These are phyloP conservation scores for Monilinia vaccinii-corymbosi DNA, from an alignment of 2,329 filamentous ascomycete species.

Conservation along the genomic window DNA sequence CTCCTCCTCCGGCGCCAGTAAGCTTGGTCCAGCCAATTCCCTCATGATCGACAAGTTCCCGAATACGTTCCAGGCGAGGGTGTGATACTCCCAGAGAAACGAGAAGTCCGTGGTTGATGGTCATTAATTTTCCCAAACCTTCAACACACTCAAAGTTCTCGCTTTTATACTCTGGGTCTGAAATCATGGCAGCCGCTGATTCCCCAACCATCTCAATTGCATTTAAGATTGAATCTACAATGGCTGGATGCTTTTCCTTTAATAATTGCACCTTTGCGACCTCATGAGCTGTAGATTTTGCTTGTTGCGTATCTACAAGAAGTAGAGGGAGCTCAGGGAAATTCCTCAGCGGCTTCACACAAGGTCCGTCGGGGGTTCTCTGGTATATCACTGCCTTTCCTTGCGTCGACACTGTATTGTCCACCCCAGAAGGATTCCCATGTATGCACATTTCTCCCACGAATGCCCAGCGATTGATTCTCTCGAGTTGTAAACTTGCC, in stretches of 20 bases:
- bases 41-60: conserved; percentile 81
- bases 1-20: conserved; percentile 89
- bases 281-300: conserved; percentile 77
- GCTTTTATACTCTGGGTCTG: conserved; percentile 58
- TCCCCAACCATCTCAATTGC: conserved; percentile 69
- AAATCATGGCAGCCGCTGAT: conserved; percentile 45
- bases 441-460: conserved; percentile 97
- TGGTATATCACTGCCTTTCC: conserved; percentile 93
- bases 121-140: conserved; percentile 78
- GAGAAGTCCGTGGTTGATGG: conserved; percentile 86
- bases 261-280: conserved; percentile 77
- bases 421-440: conserved; percentile 90
- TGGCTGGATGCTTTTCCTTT: conserved; percentile 60
- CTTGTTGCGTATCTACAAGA: conserved; percentile 79
- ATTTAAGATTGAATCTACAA: conserved; percentile 74
- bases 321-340: conserved; percentile 90
- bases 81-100: conserved; percentile 92
- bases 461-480: conserved; percentile 97
- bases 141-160: conserved; percentile 54
- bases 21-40: conserved; percentile 96
- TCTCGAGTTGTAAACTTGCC: conserved; percentile 80
- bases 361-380: conserved; percentile 62
- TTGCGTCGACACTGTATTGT: conserved; percentile 91
- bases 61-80: conserved; percentile 81
- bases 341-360: conserved; percentile 66